phyloP scores from a whole-genome alignment of 306 rosid species.

The Lathyrus sativus region DNA sequence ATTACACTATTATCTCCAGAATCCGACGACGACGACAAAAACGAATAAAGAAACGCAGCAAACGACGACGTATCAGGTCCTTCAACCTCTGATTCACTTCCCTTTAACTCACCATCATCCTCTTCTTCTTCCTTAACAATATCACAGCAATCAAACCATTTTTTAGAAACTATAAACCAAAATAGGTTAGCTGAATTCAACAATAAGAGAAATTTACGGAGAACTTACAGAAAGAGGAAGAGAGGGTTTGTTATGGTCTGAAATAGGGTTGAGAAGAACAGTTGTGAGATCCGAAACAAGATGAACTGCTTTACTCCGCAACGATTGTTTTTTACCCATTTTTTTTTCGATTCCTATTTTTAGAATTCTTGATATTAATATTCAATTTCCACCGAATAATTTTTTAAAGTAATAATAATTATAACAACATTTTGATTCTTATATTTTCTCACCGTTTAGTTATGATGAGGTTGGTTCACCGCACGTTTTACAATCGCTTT shows the following conservation, averaged over 20 bases:
- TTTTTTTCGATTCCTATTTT: slow-evolving; percentile 1
- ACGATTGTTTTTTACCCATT: slow-evolving; percentile 75
- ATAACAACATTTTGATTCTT: not conserved
- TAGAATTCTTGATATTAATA: not conserved
- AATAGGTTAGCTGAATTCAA: slow-evolving; percentile 5
- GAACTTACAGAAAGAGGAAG: slow-evolving; percentile 52
- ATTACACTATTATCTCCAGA: slow-evolving; percentile 40
- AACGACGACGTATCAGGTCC: slow-evolving; percentile 97
- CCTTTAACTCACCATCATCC: slow-evolving; percentile 35
- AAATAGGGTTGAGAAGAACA: slow-evolving; percentile 82
- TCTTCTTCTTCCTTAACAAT: slow-evolving; percentile 56
- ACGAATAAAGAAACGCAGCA: slow-evolving; percentile 76
- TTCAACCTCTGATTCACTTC: slow-evolving; percentile 50
- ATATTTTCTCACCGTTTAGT: not conserved
- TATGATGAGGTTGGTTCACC: slow-evolving; percentile 11
- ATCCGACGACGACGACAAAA: slow-evolving; percentile 65
- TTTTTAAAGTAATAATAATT: not conserved
- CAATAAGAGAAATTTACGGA: not conserved
- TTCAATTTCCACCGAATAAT: slow-evolving; percentile 35
- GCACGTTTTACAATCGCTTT: not conserved
- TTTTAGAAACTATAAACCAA: not conserved
- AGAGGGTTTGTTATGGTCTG: slow-evolving; percentile 55
- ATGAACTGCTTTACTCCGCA: slow-evolving; percentile 79
- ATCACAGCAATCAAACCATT: not conserved
- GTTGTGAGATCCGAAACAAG: slow-evolving; percentile 90